Evolutionary conservation across 2,329 filamentous ascomycete species (phyloP).

Genomic region (Drechslerella stenobrocha): DNA sequence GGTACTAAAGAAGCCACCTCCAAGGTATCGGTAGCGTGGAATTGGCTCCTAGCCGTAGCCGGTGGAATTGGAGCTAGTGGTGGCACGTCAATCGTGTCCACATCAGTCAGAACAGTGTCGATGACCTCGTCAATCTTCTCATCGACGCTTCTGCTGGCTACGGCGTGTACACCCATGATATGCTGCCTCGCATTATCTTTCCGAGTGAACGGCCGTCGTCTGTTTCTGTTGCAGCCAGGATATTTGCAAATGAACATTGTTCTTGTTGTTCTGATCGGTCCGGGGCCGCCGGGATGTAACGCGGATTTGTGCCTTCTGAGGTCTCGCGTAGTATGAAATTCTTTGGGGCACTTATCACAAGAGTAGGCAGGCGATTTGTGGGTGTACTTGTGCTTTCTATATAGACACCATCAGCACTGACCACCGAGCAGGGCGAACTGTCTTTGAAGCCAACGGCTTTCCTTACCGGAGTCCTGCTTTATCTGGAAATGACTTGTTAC

Average conservation of each 20-base stretch:
- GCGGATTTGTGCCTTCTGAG: conserved; percentile 32
- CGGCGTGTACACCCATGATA: conserved; percentile 9
- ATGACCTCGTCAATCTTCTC: conserved; percentile 13
- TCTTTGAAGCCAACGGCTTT: background rate
- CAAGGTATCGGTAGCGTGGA: background rate
- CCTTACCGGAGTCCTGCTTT: background rate
- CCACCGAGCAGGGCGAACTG: no score
- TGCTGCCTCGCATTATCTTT: conserved; percentile 31
- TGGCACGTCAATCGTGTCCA: background rate
- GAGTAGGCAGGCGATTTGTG: conserved; percentile 29
- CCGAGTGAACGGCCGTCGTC: conserved; percentile 7
- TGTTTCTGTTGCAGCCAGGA: background rate
- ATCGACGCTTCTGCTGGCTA: conserved; percentile 8
- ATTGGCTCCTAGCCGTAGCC: background rate
- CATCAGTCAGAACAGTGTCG: background rate
- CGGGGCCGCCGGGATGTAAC: conserved; percentile 16
- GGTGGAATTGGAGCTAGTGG: background rate
- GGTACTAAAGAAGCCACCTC: no score
- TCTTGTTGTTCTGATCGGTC: conserved; percentile 5
- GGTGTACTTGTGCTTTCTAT: conserved; percentile 40
- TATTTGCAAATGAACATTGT: conserved; percentile 16
- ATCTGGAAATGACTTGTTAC: background rate
- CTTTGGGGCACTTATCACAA: conserved; percentile 22
- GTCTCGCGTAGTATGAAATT: conserved; percentile 31
- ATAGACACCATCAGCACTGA: no score